Conservation (phyloP, 257 asterid species). For the Solanum arcanum region DNA sequence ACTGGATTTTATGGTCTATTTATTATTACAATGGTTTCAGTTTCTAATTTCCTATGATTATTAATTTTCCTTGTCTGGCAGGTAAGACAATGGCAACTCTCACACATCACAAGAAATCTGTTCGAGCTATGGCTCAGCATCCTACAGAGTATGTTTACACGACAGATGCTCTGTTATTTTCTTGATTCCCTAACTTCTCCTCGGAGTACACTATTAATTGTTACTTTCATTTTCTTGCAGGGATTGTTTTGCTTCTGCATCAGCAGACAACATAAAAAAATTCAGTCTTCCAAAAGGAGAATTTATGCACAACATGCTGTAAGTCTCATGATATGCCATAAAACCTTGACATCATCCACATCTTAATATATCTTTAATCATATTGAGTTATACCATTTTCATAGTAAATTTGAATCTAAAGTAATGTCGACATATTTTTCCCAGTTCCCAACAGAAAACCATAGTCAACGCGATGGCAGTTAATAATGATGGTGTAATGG, state of each 20-base stretch:
- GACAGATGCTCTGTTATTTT: neutral
- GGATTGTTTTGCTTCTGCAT: conserved; percentile 90
- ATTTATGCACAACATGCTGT: conserved; percentile 98
- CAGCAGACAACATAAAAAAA: conserved; percentile 91
- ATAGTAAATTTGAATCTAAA: neutral
- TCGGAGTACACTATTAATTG: neutral
- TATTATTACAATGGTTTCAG: neutral
- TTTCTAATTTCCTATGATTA: conserved; percentile 5
- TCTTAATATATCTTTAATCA: neutral
- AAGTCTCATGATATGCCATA: conserved; percentile 22
- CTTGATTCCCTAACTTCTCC: neutral
- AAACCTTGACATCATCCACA: neutral
- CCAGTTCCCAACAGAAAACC: conserved; percentile 96
- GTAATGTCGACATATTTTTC: neutral
- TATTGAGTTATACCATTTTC: neutral
- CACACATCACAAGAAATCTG: conserved; percentile 13
- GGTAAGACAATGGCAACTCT: conserved; percentile 34
- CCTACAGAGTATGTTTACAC: conserved; percentile 10
- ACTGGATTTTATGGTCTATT: neutral
- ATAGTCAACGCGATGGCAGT: conserved; percentile 86
- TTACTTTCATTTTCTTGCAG: conserved; percentile 27
- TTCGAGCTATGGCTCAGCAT: conserved; percentile 6
- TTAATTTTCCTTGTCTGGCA: conserved; percentile 21
- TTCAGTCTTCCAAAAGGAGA: conserved; percentile 96
- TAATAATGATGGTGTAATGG: conserved; percentile 77